These are phyloP conservation scores for Alternaria dauci DNA, from an alignment of 2,329 filamentous ascomycete species.

Conservation along the genomic window DNA sequence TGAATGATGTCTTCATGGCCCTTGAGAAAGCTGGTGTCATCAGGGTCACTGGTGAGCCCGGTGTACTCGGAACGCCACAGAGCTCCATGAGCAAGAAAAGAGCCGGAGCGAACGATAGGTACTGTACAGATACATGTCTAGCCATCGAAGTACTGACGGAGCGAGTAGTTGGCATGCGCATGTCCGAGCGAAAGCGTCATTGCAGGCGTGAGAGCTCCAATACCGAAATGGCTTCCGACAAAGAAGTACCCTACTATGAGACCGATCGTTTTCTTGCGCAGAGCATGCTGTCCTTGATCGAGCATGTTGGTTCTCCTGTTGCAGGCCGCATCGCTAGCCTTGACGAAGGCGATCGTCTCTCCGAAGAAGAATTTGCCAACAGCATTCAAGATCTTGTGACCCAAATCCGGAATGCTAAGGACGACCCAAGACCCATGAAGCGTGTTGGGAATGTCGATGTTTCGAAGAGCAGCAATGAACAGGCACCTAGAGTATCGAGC, in stretches of 20 bases:
- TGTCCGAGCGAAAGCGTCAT: slow-evolving; percentile 15
- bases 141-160: background rate
- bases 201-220: slow-evolving; percentile 16
- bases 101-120: background rate
- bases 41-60: background rate
- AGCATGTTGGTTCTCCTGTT: background rate
- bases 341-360: background rate
- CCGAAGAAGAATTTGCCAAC: background rate
- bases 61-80: slow-evolving; percentile 5
- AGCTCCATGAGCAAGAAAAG: background rate
- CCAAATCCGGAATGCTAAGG: background rate
- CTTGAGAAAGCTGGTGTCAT: slow-evolving; percentile 17
- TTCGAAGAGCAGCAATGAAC: background rate
- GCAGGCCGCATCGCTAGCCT: background rate
- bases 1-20: slow-evolving; percentile 25
- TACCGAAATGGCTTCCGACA: background rate
- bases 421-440: background rate
- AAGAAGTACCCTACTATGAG: background rate
- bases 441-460: background rate
- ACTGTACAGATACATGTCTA: background rate
- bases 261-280: slow-evolving; percentile 9
- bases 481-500: background rate
- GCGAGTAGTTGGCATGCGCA: slow-evolving; percentile 1
- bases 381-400: background rate
- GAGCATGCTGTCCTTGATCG: slow-evolving; percentile 4